Evolutionary conservation across 257 asterid genomes (phyloP), one percentile per base, ranked within the genome.

Genomic region (Solanum megistacrolobum): DNA sequence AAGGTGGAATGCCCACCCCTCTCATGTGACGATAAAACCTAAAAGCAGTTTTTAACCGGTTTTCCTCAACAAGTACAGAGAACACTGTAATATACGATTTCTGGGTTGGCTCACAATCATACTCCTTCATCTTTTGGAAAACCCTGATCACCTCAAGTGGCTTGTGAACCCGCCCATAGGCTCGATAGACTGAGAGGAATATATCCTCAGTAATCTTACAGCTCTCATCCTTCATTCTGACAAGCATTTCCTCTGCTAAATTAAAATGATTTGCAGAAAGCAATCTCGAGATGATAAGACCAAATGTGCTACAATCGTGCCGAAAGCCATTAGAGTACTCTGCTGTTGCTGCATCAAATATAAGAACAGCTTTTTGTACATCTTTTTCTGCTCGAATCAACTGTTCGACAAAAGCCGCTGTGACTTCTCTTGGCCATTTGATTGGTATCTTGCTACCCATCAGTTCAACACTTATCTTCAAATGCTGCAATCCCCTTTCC

Each of bases 331-430:
- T 93, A 5, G 93, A 76, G 60, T 97, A 96, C 92, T 96, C 99
- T 5, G 97, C 94, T 3, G 98, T 96, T 88, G 99, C 99, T 25
- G 98, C 87, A 89, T 97, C 98, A 87, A 96, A 97, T 36, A 96
- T 91, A 86, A 97, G 88, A 79, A 94, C 85, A 5, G 98, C 96
- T 92, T 92, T 97, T n/a, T 92, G 95, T 86, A 96, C 87, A 86
- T 97, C 93, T 87, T 92, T 96, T 89, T 95, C 99, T 20, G 97
- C 89, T 73, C 83, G 88, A 79, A 97, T 92, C 86, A 96, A 92
- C 91, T 91, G 95, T 91, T 90, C 92, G n/a, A 97, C 99, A 20
- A 96, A 92, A 62, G 97, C 27, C 62, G 98, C 46, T 6, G 98
- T 92, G 75, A 97, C 82, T 92, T 94, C 91, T 88, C 91, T 95